phyloP scores from a whole-genome alignment of 2,329 filamentous ascomycete species.

The Claviceps lovelessii region DNA sequence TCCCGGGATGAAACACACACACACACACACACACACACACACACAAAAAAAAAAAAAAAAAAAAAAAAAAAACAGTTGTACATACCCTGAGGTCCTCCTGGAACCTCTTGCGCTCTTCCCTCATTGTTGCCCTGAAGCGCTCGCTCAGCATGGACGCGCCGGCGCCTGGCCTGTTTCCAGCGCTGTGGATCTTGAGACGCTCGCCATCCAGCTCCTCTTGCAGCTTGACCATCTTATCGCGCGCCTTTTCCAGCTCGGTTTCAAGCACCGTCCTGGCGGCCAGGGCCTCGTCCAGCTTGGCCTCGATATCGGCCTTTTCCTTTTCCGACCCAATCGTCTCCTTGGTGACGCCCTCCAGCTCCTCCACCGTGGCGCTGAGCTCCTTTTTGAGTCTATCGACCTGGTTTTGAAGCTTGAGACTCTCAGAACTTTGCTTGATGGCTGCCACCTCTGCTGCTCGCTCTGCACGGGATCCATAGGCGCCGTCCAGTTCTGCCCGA shows the following conservation, averaged over 20 bases:
- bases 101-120: conserved; percentile 42
- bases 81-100: conserved; percentile 39
- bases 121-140: conserved; percentile 41
- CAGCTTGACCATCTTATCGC: conserved; percentile 25
- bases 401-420: conserved; percentile 31
- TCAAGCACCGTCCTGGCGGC: conserved; percentile 24
- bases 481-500: conserved; percentile 47
- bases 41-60: too few species aligned
- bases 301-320: conserved; percentile 32
- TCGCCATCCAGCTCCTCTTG: conserved; percentile 39
- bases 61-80: background rate
- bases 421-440: conserved; percentile 33
- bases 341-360: conserved; percentile 38
- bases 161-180: conserved; percentile 21
- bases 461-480: conserved; percentile 44
- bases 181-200: conserved; percentile 28
- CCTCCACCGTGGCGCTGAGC: conserved; percentile 34
- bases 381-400: conserved; percentile 36
- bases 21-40: too few species aligned
- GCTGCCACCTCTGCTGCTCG: conserved; percentile 44
- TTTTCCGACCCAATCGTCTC: conserved; percentile 36
- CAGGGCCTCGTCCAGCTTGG: conserved; percentile 21
- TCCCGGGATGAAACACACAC: too few species aligned
- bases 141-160: conserved; percentile 40
- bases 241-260: conserved; percentile 23